These are phyloP conservation scores for Closterium sp. DNA, from an alignment of 139 green algal species.

Conservation along the genomic window DNA sequence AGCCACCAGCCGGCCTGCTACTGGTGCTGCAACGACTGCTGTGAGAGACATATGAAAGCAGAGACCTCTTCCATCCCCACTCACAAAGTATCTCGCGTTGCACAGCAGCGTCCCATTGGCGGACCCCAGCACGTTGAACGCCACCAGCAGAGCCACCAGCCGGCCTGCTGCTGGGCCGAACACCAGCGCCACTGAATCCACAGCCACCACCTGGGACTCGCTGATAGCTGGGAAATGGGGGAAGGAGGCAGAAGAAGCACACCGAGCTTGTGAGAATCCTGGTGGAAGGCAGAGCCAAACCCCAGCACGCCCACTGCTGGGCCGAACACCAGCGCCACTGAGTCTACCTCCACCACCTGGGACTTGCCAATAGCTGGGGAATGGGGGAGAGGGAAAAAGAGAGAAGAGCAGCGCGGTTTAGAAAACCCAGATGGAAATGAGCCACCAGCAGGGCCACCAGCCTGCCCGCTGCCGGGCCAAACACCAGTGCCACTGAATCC, in stretches of 20 bases:
- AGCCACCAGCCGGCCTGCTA: not conserved
- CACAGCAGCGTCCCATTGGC: slow-evolving; percentile 4
- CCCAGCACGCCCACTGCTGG: no score
- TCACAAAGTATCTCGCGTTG: not conserved
- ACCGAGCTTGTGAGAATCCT: no score
- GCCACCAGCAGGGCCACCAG: slow-evolving; percentile 18
- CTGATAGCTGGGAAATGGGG: not conserved
- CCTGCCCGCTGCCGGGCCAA: not conserved
- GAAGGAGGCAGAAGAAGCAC: no score
- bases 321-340: no score
- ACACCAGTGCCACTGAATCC: no score
- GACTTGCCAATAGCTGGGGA: not conserved
- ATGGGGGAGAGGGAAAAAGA: not conserved
- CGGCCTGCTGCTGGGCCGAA: not conserved
- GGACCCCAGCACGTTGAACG: slow-evolving; percentile 9
- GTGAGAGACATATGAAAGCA: no score
- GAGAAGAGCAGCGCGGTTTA: not conserved
- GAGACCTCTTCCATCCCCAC: no score
- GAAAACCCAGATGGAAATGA: not conserved
- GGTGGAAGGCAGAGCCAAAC: no score
- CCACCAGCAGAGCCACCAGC: slow-evolving; percentile 21
- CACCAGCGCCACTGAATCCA: not conserved
- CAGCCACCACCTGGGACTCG: not conserved
- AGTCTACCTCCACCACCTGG: slow-evolving; percentile 9
- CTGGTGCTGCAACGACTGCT: no score